Conservation (phyloP, 768 basidiomycete species). For the Mycena venus region DNA sequence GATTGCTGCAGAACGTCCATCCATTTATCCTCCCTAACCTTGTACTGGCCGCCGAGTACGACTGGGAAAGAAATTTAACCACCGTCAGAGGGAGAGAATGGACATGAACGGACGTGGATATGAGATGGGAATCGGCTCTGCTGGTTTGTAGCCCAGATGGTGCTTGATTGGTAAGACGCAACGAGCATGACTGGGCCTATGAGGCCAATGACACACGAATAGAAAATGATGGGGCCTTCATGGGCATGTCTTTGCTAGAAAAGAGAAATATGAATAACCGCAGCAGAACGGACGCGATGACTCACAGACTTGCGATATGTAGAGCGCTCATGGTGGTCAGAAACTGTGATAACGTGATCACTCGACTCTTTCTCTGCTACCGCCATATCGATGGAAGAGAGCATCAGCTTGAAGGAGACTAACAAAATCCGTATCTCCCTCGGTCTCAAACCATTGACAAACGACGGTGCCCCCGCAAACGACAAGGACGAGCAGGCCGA, state of each 20-base stretch:
- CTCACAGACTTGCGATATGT: slow-evolving; percentile 68
- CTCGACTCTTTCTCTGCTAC: background rate
- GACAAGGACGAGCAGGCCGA: slow-evolving; percentile 89
- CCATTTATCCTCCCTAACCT: slow-evolving; percentile 77
- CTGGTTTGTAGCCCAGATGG: slow-evolving; percentile 76
- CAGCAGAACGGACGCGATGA: background rate
- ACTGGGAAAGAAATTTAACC: slow-evolving; percentile 56
- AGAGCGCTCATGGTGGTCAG: slow-evolving; percentile 48
- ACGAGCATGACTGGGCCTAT: slow-evolving; percentile 83
- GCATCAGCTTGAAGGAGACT: slow-evolving; percentile 93
- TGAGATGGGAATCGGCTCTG: slow-evolving; percentile 79
- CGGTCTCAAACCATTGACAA: slow-evolving; percentile 93
- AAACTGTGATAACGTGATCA: slow-evolving; percentile 14
- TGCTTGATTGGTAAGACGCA: slow-evolving; percentile 84
- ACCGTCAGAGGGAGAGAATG: background rate
- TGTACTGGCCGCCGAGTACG: slow-evolving; percentile 75
- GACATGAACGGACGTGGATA: slow-evolving; percentile 76
- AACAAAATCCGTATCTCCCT: slow-evolving; percentile 96
- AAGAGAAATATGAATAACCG: slow-evolving; percentile 29
- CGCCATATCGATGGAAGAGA: slow-evolving; percentile 83
- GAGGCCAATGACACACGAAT: slow-evolving; percentile 80
- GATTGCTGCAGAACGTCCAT: background rate
- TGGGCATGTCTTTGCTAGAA: slow-evolving; percentile 90
- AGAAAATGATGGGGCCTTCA: slow-evolving; percentile 93
- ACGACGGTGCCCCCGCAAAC: slow-evolving; percentile 78